Evolutionary conservation across 2,329 filamentous ascomycete species (phyloP).

Genomic region (Colletotrichum trifolii): DNA sequence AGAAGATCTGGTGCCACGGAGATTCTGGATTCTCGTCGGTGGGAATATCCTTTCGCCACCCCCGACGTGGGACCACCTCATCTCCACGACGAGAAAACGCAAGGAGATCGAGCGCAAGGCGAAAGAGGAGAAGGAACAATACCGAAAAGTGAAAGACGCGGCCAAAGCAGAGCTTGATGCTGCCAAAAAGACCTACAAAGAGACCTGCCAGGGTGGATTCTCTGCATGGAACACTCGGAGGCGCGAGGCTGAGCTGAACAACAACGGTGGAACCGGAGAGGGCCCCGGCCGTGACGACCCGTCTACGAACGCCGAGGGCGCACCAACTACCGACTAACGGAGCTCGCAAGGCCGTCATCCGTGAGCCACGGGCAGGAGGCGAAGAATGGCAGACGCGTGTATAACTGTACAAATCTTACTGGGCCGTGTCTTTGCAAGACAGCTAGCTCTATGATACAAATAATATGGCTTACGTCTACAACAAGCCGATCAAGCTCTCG

Average conservation of each 20-base stretch:
- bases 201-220: conserved; percentile 11
- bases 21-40: conserved; percentile 25
- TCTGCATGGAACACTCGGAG: conserved; percentile 21
- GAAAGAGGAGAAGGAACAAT: conserved; percentile 5
- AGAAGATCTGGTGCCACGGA: conserved; percentile 7
- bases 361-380: neutral
- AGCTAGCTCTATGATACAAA: conserved; percentile 30
- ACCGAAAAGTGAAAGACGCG: conserved; percentile 3
- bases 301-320: too few relatives aligned
- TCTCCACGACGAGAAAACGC: conserved; percentile 5
- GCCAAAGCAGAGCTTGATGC: conserved; percentile 23
- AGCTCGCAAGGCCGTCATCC: too few relatives aligned
- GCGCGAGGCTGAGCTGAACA: neutral
- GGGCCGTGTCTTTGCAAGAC: too few relatives aligned
- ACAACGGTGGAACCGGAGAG: neutral
- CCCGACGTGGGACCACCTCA: conserved; percentile 23
- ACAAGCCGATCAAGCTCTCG: conserved; percentile 4
- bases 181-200: conserved; percentile 11
- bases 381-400: conserved; percentile 2
- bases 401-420: conserved; percentile 2
- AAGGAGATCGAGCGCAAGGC: conserved; percentile 7
- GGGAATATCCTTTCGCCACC: conserved; percentile 19
- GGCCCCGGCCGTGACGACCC: neutral
- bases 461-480: conserved; percentile 34
- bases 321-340: neutral